A percentile compares a stretch with the other conserved stretches of the same genome.
Conservation (phyloP, 495 filamentous ascomycete species). For the Penicillium crystallinum region DNA sequence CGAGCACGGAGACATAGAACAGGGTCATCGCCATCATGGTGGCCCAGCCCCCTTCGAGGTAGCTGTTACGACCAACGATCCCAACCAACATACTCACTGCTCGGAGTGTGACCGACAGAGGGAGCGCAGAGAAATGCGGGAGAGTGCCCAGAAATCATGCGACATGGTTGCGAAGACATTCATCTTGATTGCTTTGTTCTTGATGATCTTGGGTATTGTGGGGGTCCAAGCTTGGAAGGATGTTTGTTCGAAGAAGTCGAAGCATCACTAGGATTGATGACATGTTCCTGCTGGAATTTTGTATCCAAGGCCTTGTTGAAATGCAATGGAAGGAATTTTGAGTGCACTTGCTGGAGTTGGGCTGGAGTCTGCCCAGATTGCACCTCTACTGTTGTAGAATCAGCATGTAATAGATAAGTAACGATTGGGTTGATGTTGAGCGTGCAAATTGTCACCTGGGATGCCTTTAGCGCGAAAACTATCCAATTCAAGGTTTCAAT, state of each 20-base stretch:
- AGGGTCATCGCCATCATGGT: not conserved
- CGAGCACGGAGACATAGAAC: not conserved
- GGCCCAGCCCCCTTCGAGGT: not conserved
- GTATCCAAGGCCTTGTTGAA: not conserved
- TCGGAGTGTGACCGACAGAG: conserved; percentile 11
- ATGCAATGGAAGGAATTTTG: not conserved
- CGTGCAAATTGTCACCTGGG: no score
- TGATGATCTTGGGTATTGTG: conserved; percentile 14
- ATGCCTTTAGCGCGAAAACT: no score
- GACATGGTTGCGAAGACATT: conserved; percentile 9
- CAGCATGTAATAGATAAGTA: no score
- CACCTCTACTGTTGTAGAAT: no score
- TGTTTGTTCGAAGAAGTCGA: not conserved
- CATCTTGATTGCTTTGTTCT: conserved; percentile 6
- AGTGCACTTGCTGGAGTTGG: not conserved
- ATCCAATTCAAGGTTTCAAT: no score
- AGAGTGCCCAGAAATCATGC: not conserved
- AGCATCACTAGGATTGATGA: not conserved
- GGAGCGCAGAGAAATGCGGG: conserved; percentile 7
- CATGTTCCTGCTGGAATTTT: not conserved
- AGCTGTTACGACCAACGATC: no score
- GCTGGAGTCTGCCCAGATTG: no score
- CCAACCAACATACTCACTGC: conserved; percentile 9
- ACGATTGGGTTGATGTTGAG: no score
- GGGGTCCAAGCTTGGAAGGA: conserved; percentile 1